phyloP scores from a whole-genome alignment of 1,139 yeast genomes.

The Protomyces pachydermus region DNA sequence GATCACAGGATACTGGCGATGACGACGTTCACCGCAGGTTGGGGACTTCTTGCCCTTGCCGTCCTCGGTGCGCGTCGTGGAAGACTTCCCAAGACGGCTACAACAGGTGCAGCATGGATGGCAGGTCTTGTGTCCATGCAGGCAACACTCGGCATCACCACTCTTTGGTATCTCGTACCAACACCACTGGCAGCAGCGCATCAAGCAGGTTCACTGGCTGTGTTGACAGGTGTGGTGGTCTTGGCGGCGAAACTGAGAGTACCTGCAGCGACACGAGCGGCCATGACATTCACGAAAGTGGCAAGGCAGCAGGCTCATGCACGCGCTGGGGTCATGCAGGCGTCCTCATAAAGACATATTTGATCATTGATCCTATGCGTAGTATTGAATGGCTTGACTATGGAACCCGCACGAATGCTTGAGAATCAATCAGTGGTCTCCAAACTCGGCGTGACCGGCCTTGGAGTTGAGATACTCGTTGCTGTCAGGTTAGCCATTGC shows the following conservation, averaged over 20 bases:
- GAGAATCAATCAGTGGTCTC: neutral
- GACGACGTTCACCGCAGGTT: constrained; percentile 66
- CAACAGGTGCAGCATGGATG: constrained; percentile 56
- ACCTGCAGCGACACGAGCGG: neutral
- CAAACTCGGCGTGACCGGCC: constrained; percentile 26
- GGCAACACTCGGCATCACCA: constrained; percentile 77
- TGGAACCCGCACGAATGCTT: too few relatives aligned
- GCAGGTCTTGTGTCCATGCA: constrained; percentile 61
- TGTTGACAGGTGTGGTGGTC: constrained; percentile 71
- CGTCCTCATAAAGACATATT: neutral
- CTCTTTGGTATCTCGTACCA: constrained; percentile 85
- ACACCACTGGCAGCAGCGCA: constrained; percentile 90
- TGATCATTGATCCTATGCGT: too few relatives aligned
- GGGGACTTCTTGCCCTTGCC: constrained; percentile 60
- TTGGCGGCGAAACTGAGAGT: constrained; percentile 39
- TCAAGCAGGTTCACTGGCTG: constrained; percentile 93
- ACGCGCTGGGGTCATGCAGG: neutral
- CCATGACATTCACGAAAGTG: too few relatives aligned
- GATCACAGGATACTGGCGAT: constrained; percentile 83
- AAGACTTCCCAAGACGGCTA: constrained; percentile 56
- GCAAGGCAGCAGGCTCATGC: neutral
- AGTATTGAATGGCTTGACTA: too few relatives aligned
- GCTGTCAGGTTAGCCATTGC: neutral
- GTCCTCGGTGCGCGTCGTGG: constrained; percentile 47
- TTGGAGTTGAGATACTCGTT: constrained; percentile 28